A percentile compares a stretch with the other conserved stretches of the same genome.
These are phyloP conservation scores for Phytophthora pinifolia DNA, from an alignment of 352 stramenopile genomes.

Conservation along the genomic window DNA sequence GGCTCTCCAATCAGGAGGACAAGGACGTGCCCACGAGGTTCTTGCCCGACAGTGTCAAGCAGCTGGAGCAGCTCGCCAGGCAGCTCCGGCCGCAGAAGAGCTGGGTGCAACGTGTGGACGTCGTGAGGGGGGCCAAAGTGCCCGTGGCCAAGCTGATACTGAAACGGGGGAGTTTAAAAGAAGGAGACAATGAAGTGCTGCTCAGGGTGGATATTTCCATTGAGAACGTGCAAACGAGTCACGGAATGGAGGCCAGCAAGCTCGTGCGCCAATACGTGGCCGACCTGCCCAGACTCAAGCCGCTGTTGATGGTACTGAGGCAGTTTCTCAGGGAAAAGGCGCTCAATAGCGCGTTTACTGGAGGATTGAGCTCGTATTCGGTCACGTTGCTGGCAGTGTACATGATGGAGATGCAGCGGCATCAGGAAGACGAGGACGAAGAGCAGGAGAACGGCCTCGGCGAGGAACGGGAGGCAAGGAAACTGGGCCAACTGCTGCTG, in stretches of 20 bases:
- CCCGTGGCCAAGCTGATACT: slow-evolving; percentile 85
- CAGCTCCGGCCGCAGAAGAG: slow-evolving; percentile 47
- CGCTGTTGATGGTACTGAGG: slow-evolving; percentile 85
- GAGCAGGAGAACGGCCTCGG: slow-evolving; percentile 1
- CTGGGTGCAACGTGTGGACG: slow-evolving; percentile 81
- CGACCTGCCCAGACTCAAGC: slow-evolving; percentile 66
- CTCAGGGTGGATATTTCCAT: slow-evolving; percentile 89
- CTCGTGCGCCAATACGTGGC: slow-evolving; percentile 78
- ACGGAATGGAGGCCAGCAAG: slow-evolving; percentile 82
- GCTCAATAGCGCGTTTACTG: slow-evolving; percentile 90
- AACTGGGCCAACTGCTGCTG: slow-evolving; percentile 69
- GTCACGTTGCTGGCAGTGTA: slow-evolving; percentile 84
- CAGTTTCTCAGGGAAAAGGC: slow-evolving; percentile 86
- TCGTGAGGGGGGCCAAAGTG: slow-evolving; percentile 83
- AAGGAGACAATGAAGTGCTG: slow-evolving; percentile 18
- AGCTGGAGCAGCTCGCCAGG: slow-evolving; percentile 60
- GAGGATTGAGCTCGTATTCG: slow-evolving; percentile 88
- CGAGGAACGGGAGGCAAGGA: slow-evolving; percentile 27
- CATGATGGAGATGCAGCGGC: slow-evolving; percentile 67
- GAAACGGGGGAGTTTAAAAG: slow-evolving; percentile 37
- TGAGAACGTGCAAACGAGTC: slow-evolving; percentile 78
- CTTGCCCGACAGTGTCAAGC: slow-evolving; percentile 41
- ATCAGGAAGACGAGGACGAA: slow-evolving; percentile 37
- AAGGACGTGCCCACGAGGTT: slow-evolving; percentile 48
- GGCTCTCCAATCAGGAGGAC: slow-evolving; percentile 43